Evolutionary conservation across 495 filamentous ascomycete species (phyloP).

Genomic region (Penicillium pancosmium): DNA sequence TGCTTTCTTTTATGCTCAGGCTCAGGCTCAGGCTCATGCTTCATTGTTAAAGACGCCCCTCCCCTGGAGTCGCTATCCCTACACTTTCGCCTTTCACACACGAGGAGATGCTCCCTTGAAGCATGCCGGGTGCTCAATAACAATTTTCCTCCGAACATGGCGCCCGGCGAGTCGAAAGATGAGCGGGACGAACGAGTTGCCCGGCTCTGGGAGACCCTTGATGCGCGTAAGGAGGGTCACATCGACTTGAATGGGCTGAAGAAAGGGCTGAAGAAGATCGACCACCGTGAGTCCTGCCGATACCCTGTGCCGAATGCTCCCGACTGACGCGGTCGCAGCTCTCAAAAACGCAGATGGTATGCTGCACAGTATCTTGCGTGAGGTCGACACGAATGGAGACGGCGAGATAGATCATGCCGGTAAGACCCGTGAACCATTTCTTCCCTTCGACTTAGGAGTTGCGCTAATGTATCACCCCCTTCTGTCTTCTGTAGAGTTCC

Average conservation of each 20-base stretch:
- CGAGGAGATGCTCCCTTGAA: conserved; percentile 28
- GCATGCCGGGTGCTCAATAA: conserved; percentile 46
- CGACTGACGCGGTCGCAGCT: conserved; percentile 50
- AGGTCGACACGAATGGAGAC: conserved; percentile 84
- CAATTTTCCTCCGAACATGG: conserved; percentile 45
- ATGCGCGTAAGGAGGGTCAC: conserved; percentile 72
- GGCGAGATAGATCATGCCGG: conserved; percentile 88
- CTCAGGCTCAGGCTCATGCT: neutral
- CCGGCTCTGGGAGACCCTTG: conserved; percentile 78
- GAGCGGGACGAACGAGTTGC: conserved; percentile 76
- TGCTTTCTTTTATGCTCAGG: conserved; percentile 6
- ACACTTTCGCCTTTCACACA: neutral
- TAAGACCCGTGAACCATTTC: conserved; percentile 40
- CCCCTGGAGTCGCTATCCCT: neutral
- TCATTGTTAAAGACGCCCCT: neutral
- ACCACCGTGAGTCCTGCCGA: conserved; percentile 75
- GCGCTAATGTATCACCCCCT: conserved; percentile 10
- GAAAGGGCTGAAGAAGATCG: conserved; percentile 81
- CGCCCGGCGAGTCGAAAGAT: conserved; percentile 64
- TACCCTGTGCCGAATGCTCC: conserved; percentile 29
- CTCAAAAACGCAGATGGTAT: conserved; percentile 93
- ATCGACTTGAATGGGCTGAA: conserved; percentile 82
- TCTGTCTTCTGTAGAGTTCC: conserved; percentile 68
- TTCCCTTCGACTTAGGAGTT: neutral
- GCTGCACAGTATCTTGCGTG: conserved; percentile 73